These are phyloP conservation scores for Lentinula novae-zelandiae DNA, from an alignment of 1,284 basidiomycete genomes.

Conservation along the genomic window DNA sequence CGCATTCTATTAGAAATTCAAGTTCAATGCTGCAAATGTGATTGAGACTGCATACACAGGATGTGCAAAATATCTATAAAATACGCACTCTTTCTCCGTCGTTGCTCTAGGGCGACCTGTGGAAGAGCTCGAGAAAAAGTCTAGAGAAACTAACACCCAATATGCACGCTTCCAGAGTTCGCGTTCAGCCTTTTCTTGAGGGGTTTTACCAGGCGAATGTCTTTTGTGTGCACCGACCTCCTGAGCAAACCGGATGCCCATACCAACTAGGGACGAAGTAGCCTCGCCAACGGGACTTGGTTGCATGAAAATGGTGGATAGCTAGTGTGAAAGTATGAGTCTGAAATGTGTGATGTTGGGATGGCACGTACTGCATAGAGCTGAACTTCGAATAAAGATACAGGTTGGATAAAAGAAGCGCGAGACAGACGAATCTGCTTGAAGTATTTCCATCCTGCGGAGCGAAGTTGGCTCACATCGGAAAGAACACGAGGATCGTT, in stretches of 20 bases:
- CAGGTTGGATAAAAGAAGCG: slow-evolving; percentile 39
- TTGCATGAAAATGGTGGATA: slow-evolving; percentile 6
- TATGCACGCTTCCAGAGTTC: slow-evolving; percentile 72
- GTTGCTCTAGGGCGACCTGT: neutral
- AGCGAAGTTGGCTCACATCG: slow-evolving; percentile 33
- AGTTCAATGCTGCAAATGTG: slow-evolving; percentile 46
- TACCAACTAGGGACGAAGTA: slow-evolving; percentile 68
- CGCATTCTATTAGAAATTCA: slow-evolving; percentile 51
- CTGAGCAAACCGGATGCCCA: slow-evolving; percentile 61
- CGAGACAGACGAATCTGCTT: slow-evolving; percentile 44
- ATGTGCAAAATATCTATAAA: neutral
- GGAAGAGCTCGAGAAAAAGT: neutral
- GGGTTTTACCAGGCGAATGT: slow-evolving; percentile 10
- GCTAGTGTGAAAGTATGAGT: neutral
- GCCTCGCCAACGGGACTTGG: slow-evolving; percentile 37
- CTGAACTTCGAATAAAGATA: slow-evolving; percentile 57
- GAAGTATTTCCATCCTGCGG: slow-evolving; percentile 61
- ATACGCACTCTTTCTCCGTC: slow-evolving; percentile 4
- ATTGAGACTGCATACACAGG: neutral
- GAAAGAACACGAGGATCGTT: slow-evolving; percentile 53
- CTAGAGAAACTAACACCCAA: slow-evolving; percentile 45
- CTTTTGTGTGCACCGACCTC: slow-evolving; percentile 63
- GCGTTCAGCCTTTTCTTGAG: slow-evolving; percentile 25
- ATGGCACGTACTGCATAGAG: slow-evolving; percentile 25
- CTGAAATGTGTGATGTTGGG: neutral